Evolutionary conservation across 73 alveolate species (phyloP).

Genomic region (Paramecium octaurelia): DNA sequence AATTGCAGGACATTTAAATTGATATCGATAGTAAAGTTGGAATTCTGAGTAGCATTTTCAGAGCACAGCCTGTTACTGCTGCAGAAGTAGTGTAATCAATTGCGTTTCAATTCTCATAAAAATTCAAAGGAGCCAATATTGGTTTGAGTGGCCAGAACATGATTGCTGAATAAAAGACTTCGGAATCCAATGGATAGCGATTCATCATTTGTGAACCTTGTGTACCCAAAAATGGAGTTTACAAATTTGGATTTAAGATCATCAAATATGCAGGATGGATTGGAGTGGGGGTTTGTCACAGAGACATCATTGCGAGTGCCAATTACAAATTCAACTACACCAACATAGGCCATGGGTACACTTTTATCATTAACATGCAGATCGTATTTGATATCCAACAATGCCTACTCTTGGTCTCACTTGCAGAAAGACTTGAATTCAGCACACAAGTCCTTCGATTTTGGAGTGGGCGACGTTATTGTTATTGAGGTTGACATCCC

Average conservation of each 20-base stretch:
- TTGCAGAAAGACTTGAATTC: conserved; percentile 33
- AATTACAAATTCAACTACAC: conserved; percentile 20
- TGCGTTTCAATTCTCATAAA: not conserved
- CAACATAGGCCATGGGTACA: conserved; percentile 28
- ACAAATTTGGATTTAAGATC: conserved; percentile 13
- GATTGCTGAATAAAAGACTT: conserved; percentile 22
- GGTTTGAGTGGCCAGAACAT: not conserved
- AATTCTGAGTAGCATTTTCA: not conserved
- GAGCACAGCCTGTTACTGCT: not conserved
- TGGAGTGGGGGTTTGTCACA: conserved; percentile 41
- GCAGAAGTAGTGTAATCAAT: not conserved
- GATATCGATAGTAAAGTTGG: conserved; percentile 16
- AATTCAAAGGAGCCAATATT: conserved; percentile 33
- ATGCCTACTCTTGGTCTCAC: conserved; percentile 51
- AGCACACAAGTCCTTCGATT: conserved; percentile 44
- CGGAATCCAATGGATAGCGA: conserved; percentile 45
- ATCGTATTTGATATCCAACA: conserved; percentile 18
- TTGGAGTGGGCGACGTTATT: not conserved
- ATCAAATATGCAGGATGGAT: conserved; percentile 51
- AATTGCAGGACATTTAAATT: not conserved
- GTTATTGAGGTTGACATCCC: conserved; percentile 6
- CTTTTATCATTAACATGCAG: not conserved
- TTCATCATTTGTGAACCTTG: conserved; percentile 40
- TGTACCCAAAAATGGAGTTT: not conserved
- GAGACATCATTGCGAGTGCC: not conserved